Base-by-base conservation (phyloP, 164 flowering plant genomes). In the Tetracentron sinense region DNA sequence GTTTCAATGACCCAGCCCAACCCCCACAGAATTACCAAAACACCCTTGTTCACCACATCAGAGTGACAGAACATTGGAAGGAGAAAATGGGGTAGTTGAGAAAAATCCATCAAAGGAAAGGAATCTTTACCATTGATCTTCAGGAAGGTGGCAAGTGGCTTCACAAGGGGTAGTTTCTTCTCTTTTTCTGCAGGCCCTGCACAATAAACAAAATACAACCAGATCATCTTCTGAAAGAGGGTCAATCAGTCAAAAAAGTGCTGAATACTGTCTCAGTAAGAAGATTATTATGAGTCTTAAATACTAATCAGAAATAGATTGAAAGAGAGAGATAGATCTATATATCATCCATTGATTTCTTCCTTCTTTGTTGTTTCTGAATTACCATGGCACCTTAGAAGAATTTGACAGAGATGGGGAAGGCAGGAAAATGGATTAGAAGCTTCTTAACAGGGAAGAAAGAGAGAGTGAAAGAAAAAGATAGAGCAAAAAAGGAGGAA, bases 391-490 rank as follows among this genome's bases (percentile, higher is more conserved):
- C 33, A 59, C 35, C 42, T 35, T n/a, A 21, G 56, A 35, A 42
- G 59, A n/a, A 28, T 35, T 58, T 46, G 55, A 47, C 52, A 61
- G 56, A 63, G 60, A 88, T 89, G 96, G 92, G 85, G 35, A 86
- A 84, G 70, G 81, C 95, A 56, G 66, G 85, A 72, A 86, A 69
- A 77, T 85, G 95, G 95, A 72, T 86, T 33, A 69, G 64, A 46
- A 84, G 76, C 70, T 79, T 88, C 72, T 78, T 92, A 71, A 72
- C 74, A 1, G 88, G 93, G 21, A 85, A 83, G 72, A 86, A 82
- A 69, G 88, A 81, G n/a, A n/a, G n/a, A n/a, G n/a, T n/a, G 52
- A 78, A 74, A 58, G 83, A 75, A 12, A 72, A 72, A 14, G 74
- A 74, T 21, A 68, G 63, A 50, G 75, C 42, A 5, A 74, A 48